Evolutionary conservation across 2,329 filamentous ascomycete genomes (phyloP).

Genomic region (Teratosphaeria zuluensis): DNA sequence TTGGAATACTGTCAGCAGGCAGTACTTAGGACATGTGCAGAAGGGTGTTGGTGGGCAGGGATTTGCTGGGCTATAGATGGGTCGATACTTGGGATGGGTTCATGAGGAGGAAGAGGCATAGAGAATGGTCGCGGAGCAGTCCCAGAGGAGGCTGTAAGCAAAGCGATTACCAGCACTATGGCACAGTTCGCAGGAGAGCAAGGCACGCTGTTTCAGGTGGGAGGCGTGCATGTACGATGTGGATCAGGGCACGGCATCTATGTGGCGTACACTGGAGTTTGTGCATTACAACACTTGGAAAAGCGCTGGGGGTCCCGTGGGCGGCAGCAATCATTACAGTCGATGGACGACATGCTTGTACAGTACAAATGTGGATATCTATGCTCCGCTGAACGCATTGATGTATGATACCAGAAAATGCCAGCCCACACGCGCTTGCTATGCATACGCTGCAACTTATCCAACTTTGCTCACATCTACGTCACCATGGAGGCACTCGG

Average conservation of each 20-base stretch:
- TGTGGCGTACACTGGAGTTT: neutral
- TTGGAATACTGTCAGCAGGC: slow-evolving; percentile 43
- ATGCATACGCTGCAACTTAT: neutral
- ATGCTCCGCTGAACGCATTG: neutral
- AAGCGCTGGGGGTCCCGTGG: neutral
- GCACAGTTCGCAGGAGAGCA: too few species aligned
- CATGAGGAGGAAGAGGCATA: too few species aligned
- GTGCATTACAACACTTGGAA: neutral
- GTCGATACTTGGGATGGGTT: neutral
- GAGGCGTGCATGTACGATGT: too few species aligned
- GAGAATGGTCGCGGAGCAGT: too few species aligned
- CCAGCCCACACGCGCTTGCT: neutral
- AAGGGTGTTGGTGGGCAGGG: slow-evolving; percentile 18
- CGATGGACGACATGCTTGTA: neutral
- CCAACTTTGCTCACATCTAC: neutral
- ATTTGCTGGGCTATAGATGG: neutral
- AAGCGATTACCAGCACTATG: neutral
- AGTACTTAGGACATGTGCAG: slow-evolving; percentile 42
- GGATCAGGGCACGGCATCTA: too few species aligned
- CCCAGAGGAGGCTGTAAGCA: neutral
- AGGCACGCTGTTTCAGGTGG: too few species aligned
- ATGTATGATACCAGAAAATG: neutral
- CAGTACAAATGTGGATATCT: neutral
- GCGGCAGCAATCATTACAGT: neutral
- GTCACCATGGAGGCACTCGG: neutral